phyloP scores from a whole-genome alignment of 148 eudicot genomes.

The Amaranthus cruentus region DNA sequence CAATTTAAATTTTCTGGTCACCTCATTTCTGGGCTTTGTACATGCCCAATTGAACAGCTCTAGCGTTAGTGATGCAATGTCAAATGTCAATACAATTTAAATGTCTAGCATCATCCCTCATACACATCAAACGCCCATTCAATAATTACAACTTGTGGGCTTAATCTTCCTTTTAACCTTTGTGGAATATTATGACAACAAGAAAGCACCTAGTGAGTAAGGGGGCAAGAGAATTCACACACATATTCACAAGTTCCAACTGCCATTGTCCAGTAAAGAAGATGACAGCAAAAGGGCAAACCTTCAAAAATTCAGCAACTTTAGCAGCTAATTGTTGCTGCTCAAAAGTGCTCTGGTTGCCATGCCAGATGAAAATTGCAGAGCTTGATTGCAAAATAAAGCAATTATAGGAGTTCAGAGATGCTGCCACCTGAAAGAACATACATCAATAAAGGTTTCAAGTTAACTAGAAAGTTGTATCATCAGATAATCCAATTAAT shows the following conservation, averaged over 20 bases:
- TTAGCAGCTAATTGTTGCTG: conserved; percentile 85
- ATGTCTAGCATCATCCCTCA: not conserved
- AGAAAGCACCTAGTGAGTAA: not conserved
- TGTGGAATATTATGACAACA: not conserved
- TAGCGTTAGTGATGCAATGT: no score
- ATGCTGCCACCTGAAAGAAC: conserved; percentile 59
- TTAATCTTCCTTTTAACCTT: no score
- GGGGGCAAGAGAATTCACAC: not conserved
- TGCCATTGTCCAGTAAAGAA: not conserved
- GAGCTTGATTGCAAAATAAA: conserved; percentile 85
- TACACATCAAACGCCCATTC: not conserved
- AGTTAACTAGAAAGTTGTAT: not conserved
- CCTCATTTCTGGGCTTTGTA: no score
- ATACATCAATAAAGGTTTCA: not conserved
- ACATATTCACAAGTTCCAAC: not conserved
- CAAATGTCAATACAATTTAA: no score
- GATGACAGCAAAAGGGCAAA: conserved; percentile 19
- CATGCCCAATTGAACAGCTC: no score
- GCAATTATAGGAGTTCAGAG: conserved; percentile 78
- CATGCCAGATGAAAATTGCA: conserved; percentile 80
- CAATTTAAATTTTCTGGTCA: no score
- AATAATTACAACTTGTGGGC: not conserved
- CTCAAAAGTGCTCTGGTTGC: conserved; percentile 81
- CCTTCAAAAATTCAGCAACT: conserved; percentile 92
- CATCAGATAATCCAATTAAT: not conserved